phyloP scores from a whole-genome alignment of 352 stramenopile genomes.

The Thalassiosira exigua region DNA sequence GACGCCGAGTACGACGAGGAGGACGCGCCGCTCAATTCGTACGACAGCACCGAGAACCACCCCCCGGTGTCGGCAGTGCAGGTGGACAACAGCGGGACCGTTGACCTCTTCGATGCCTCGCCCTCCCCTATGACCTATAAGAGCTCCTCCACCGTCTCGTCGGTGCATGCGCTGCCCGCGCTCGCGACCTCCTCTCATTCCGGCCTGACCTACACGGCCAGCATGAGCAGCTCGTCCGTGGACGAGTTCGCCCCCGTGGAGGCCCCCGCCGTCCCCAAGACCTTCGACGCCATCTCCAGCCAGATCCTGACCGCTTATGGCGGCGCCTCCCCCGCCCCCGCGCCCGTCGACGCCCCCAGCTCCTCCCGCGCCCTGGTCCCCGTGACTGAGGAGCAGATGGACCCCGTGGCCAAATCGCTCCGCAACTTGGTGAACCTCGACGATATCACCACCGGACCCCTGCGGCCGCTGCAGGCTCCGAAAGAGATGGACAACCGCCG shows the following conservation, averaged over 20 bases:
- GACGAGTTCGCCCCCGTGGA: constrained; percentile 18
- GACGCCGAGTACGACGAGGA: too few relatives aligned
- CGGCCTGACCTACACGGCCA: not conserved
- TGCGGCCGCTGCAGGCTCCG: constrained; percentile 1
- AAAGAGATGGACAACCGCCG: not conserved
- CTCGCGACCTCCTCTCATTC: too few relatives aligned
- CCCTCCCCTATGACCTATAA: not conserved
- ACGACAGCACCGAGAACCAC: too few relatives aligned
- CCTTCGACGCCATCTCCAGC: constrained; percentile 21
- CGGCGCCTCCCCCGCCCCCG: not conserved
- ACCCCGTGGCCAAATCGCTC: constrained; percentile 45
- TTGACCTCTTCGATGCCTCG: constrained; percentile 1
- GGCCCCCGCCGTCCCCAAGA: not conserved
- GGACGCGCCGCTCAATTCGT: too few relatives aligned
- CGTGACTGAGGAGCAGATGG: constrained; percentile 35
- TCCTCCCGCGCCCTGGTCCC: constrained; percentile 15
- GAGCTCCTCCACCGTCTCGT: not conserved
- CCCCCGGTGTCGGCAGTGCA: too few relatives aligned
- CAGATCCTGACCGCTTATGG: constrained; percentile 12
- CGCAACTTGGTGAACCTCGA: constrained; percentile 57
- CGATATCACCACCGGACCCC: constrained; percentile 33
- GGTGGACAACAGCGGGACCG: too few relatives aligned
- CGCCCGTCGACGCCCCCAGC: not conserved
- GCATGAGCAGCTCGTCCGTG: not conserved
- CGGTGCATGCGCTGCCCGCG: not conserved